Base-by-base conservation (phyloP, 495 filamentous ascomycete species). In the Aspergillus carlsbadensis region DNA sequence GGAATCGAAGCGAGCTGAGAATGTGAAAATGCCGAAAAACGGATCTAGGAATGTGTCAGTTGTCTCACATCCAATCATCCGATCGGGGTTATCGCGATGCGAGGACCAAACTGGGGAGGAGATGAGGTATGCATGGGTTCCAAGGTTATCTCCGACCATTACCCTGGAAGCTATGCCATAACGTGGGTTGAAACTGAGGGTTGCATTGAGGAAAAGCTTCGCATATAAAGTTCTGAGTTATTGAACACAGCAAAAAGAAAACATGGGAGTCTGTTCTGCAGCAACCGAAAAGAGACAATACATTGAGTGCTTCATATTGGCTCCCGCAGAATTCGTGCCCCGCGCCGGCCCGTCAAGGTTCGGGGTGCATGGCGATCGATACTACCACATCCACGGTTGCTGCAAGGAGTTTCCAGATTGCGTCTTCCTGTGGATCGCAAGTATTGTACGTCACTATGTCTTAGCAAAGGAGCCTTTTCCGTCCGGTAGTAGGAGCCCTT, bases 341-440 rank as follows among this genome's bases (percentile, higher is more conserved):
- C 71, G 73, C 69, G 64, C 74, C 74, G 74, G 70, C 71, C 74
- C 74, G 74, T 77, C 70, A 75, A 77, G 74, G 74, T 75, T 75
- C 66, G 70, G 70, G 65, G 65, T 63, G 65, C 63, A 65, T 72
- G 67, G 63, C 58, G 39, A 41, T 17, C 39, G 39, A 41, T 2
- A 18, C 3, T 41, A 17, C 63, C 57, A 68, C 57, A 64, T 61
- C 68, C 70, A 74, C 57, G 66, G 64, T 69, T 63, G 65, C 56
- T 59, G 70, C 69, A 75, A 73, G 72, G 72, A 69, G 67, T 34
- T 34, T 34, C 40, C 46, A 40, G n/a, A 35, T 40, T 33, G n/a
- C 41, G 39, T 52, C 47, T 13, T 50, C 2, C 37, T 31, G 50
- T 54, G 39, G 39, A 29, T 7, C 20, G 15, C 36, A 14, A 39